phyloP scores from a whole-genome alignment of 2,329 filamentous ascomycete genomes.

The Cryphonectria nitschkei region DNA sequence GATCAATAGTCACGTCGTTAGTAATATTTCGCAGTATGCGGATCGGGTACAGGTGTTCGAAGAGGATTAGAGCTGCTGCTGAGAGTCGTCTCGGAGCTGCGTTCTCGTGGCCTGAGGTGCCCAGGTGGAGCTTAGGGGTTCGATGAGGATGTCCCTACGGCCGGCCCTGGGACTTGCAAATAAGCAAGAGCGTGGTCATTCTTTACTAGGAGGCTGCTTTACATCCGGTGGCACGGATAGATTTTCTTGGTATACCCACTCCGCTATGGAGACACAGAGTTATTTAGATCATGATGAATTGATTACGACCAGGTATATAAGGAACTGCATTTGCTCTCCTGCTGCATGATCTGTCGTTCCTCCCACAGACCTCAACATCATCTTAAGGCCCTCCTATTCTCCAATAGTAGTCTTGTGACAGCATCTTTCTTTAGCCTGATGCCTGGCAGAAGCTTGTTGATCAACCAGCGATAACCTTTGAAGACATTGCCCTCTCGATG shows the following conservation, averaged over 20 bases:
- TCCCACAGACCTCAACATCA: too few relatives aligned
- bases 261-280: slow-evolving; percentile 10
- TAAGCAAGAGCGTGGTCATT: background rate
- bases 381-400: too few relatives aligned
- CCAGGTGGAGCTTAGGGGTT: too few relatives aligned
- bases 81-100: background rate
- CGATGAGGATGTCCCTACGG: background rate
- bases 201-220: background rate
- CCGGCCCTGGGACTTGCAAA: slow-evolving; percentile 4
- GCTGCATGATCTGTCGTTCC: background rate
- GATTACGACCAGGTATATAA: background rate
- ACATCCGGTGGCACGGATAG: slow-evolving; percentile 16
- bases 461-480: too few relatives aligned
- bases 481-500: too few relatives aligned
- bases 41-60: slow-evolving; percentile 83
- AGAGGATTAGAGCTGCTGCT: slow-evolving; percentile 43
- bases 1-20: slow-evolving; percentile 77
- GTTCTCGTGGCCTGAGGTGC: too few relatives aligned
- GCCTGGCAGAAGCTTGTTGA: too few relatives aligned
- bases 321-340: background rate
- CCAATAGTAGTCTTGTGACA: too few relatives aligned
- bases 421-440: too few relatives aligned
- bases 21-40: slow-evolving; percentile 81
- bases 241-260: slow-evolving; percentile 22
- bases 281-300: background rate